Base-by-base conservation (phyloP, 1,284 basidiomycete species). In the Xanthoconium separans region DNA sequence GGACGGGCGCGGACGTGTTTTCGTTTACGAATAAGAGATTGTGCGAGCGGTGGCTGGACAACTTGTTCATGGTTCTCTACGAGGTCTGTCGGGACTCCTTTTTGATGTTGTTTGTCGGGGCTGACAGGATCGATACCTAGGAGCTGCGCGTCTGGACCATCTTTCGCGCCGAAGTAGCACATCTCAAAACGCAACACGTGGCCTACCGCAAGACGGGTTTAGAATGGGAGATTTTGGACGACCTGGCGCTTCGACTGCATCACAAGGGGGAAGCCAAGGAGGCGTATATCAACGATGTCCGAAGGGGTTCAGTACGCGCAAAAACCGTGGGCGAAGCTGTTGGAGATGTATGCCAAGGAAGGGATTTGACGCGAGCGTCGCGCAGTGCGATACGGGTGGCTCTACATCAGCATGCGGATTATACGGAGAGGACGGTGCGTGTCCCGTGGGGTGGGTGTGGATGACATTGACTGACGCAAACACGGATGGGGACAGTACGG, bases 171-270 rank as follows among this genome's bases (percentile, higher is more conserved):
- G 97, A 99, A 69, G 90, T 98, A n/a, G 93, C 94, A 1, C 96
- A 99, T 69, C 99, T 97, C 82, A 97, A 96, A 70, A 94, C 91
- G 1, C 96, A 98, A 69, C 92, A 96, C 62, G 89, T 98, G 58
- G 94, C 95, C 0, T 99, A 98, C 70, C 85, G 92, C 59, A 98
- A 98, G 77, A 97, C 96, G 0, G 94, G 92, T 0, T 78, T 93
- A n/a, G 96, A 99, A 73, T 99, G 97, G 96, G 96, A 99, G 75
- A 98, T 99, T 47, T 78, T 99, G 3, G 97, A 95, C 33, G 97
- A 99, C 66, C 79, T 99, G 9, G 96, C 95, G 1, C 68, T 90
- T 34, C 85, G 96, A 10, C 72, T 99, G 56, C 91, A 98, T 66
- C 97, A 98, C 76, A 95, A 93, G 70, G 96, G 98, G 66, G 97